These are phyloP conservation scores for Vitis hybrid DNA, from an alignment of 177 flowering plant genomes.

Conservation along the genomic window DNA sequence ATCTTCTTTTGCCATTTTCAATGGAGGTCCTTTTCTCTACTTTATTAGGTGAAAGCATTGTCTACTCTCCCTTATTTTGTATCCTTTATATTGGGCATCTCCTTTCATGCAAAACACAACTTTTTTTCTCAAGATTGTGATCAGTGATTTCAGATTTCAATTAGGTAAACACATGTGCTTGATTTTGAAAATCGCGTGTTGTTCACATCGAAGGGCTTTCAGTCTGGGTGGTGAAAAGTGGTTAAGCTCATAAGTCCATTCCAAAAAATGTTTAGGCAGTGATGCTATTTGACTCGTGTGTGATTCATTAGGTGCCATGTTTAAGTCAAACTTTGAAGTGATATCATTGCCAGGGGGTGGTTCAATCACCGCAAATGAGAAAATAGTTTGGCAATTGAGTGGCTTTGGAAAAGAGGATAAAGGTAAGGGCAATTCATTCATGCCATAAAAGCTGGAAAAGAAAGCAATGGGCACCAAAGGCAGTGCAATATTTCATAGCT, in stretches of 20 bases:
- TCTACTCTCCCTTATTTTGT: slow-evolving; percentile 1
- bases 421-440: neutral
- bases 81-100: slow-evolving; percentile 7
- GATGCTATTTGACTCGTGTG: neutral
- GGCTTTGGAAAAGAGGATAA: slow-evolving; percentile 2
- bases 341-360: neutral
- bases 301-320: neutral
- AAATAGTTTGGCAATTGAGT: neutral
- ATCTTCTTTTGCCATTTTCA: slow-evolving; percentile 9
- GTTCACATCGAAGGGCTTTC: neutral
- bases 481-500: neutral
- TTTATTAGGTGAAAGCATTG: slow-evolving; percentile 15
- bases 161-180: neutral
- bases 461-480: slow-evolving; percentile 8
- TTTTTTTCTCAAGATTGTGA: no score
- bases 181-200: neutral
- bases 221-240: neutral
- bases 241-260: neutral
- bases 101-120: neutral
- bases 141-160: no score
- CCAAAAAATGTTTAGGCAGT: no score
- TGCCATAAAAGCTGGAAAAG: slow-evolving; percentile 1
- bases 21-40: slow-evolving; percentile 25
- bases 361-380: neutral
- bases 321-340: neutral